Evolutionary conservation across 352 stramenopile genomes (phyloP), one percentile per base, ranked within the genome.

Genomic region (Phytophthora citrophthora): DNA sequence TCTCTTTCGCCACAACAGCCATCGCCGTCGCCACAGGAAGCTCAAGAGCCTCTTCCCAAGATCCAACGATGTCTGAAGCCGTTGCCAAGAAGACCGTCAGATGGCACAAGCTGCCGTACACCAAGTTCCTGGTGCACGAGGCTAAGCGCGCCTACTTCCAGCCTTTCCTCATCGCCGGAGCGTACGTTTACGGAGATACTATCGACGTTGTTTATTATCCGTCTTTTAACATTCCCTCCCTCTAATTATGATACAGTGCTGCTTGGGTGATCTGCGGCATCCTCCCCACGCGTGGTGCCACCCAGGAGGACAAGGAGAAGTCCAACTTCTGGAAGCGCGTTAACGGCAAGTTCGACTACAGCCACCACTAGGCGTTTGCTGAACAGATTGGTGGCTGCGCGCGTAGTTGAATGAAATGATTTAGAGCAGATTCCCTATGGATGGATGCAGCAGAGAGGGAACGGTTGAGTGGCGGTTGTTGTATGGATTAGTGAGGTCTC

Each of bases 271-370:
- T 95, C 53, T 95, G 86, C 72, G 88, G 88, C 60, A 76, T 92
- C 55, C 84, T 95, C 48, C 88, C 88, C 52, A 77, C 88, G n/a
- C 76, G 79, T 61, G 81, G 81, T 49, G 88, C 88, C 38, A 88
- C 77, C 40, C 82, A 95, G 70, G 88, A 95, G 71, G 76, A 88
- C 63, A 91, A 87, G 74, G 80, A 90, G 59, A 83, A 90, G 76
- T 89, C 75, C 51, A 93, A 93, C 70, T 95, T 86, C 85, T 95
- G 88, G 88, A 79, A 94, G 74, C 84, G 84, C 54, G 49, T 86
- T 32, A 90, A 95, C 76, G 86, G 83, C 78, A 95, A 85, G 82
- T 87, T 86, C 74, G 77, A 90, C 74, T 76, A 90, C 78, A 76
- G 70, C 70, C 74, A 85, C 64, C 84, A 93, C 77, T 93, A 93